A percentile compares a stretch with the other conserved stretches of the same genome.
Evolutionary conservation across 805 yeast genomes (phyloP).

Genomic region (Kurtzmaniella cleridarum): DNA sequence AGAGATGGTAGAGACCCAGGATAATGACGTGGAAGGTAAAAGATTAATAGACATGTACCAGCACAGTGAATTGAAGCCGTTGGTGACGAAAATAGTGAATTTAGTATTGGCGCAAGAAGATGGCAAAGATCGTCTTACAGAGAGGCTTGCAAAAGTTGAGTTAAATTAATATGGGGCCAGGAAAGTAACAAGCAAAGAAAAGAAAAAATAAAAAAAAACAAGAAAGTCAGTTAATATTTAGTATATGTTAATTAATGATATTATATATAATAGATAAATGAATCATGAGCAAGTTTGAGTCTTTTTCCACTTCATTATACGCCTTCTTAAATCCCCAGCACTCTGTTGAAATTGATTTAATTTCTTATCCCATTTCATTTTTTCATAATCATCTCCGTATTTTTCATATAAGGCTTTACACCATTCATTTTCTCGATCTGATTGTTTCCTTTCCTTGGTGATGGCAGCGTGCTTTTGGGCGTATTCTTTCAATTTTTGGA

Average conservation of each 20-base stretch:
- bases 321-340: constrained; percentile 74
- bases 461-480: constrained; percentile 41
- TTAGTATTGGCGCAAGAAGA: constrained; percentile 24
- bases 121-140: too few relatives aligned
- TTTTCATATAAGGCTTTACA: constrained; percentile 56
- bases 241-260: too few relatives aligned
- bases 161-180: neutral
- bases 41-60: constrained; percentile 31
- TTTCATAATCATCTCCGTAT: constrained; percentile 82
- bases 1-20: constrained; percentile 72
- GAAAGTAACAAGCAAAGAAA: neutral
- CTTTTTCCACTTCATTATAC: constrained; percentile 68
- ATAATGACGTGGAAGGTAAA: constrained; percentile 20
- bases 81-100: constrained; percentile 31
- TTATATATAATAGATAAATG: too few relatives aligned
- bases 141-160: too few relatives aligned
- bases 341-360: constrained; percentile 78
- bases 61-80: constrained; percentile 28
- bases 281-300: constrained; percentile 17
- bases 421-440: constrained; percentile 77
- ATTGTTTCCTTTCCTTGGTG: constrained; percentile 49
- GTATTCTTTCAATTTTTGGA: constrained; percentile 59
- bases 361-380: constrained; percentile 90
- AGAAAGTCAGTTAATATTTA: constrained; percentile 1
- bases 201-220: neutral